Evolutionary conservation across 129 eudicot species (phyloP).

Genomic region (Lactuca saligna): DNA sequence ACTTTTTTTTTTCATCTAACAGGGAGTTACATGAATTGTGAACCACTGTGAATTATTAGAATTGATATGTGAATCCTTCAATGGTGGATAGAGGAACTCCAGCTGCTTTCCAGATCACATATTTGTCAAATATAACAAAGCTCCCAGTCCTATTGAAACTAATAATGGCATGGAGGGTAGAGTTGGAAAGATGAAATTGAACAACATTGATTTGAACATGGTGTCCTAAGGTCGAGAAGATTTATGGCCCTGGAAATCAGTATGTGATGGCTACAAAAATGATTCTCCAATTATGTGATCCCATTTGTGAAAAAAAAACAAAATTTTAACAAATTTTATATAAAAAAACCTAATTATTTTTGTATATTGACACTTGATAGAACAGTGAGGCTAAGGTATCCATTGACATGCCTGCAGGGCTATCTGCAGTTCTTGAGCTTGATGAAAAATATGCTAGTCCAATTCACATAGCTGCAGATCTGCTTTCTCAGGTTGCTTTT

Average conservation of each 20-base stretch:
- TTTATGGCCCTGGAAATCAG: conserved; percentile 99
- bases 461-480: conserved; percentile 89
- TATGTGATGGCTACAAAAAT: conserved; percentile 98
- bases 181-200: no score
- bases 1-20: no score
- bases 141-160: no score
- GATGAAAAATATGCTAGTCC: conserved; percentile 94
- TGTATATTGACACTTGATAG: conserved; percentile 39
- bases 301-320: background rate
- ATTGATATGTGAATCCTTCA: no score
- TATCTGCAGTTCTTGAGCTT: conserved; percentile 96
- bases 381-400: conserved; percentile 98
- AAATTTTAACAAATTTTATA: background rate
- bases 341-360: background rate
- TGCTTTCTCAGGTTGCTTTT: conserved; percentile 82
- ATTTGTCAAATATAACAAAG: no score
- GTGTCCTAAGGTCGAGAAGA: conserved; percentile 99
- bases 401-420: conserved; percentile 99
- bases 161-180: no score
- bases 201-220: no score
- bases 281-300: conserved; percentile 78
- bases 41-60: no score
- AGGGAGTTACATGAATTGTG: no score
- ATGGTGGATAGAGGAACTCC: no score
- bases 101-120: no score